These are phyloP conservation scores for Fragilariopsis cylindrus DNA, from an alignment of 108 stramenopile species.

Conservation along the genomic window DNA sequence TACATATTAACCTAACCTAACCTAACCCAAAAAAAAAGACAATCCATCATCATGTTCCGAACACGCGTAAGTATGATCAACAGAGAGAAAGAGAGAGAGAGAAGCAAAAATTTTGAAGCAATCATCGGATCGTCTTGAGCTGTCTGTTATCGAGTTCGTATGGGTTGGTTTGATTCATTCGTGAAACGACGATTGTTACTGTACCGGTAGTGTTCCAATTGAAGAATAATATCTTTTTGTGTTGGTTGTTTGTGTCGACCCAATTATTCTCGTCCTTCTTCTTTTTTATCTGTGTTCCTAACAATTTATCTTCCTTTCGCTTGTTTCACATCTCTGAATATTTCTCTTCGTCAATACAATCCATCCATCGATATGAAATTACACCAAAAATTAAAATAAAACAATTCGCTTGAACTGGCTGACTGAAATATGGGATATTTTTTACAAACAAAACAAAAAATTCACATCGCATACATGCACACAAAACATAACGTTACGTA, in stretches of 20 bases:
- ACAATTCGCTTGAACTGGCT: constrained; percentile 4
- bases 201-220: too few species aligned
- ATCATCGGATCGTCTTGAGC: too few species aligned
- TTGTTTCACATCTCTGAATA: neutral
- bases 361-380: neutral
- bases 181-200: too few species aligned
- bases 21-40: too few species aligned
- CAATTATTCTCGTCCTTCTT: neutral
- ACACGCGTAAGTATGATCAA: constrained; percentile 39
- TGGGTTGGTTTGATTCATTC: too few species aligned
- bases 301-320: neutral
- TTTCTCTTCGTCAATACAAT: neutral
- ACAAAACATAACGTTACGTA: neutral
- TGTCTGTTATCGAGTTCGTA: too few species aligned
- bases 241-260: neutral
- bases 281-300: neutral
- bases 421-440: neutral
- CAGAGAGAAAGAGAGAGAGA: neutral
- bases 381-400: neutral
- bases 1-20: too few species aligned
- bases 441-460: neutral
- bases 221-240: too few species aligned
- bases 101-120: neutral
- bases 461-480: neutral
- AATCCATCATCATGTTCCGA: constrained; percentile 36